Evolutionary conservation across 768 basidiomycete genomes (phyloP), one percentile per base, ranked within the genome.

Genomic region (Rhodocollybia butyracea): DNA sequence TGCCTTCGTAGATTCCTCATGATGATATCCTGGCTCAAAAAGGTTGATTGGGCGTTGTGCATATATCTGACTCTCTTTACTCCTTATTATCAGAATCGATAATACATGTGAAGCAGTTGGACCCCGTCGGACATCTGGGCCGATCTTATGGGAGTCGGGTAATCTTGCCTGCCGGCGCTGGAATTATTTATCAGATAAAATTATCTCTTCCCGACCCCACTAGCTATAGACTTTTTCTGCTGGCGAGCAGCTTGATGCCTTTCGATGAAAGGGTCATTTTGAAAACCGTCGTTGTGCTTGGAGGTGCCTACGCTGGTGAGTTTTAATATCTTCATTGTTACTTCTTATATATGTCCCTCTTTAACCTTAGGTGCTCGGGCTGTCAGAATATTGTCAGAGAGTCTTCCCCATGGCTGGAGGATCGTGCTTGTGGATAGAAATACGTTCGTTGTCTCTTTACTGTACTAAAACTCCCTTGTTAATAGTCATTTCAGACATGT

Each of bases 351-450:
- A 48, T 41, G 50, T 27, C 27, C 22, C 32, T 19, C 27, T 29
- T 60, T 50, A 40, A 51, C 46, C 58, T 39, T 54, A 82, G 82
- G 83, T 29, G 71, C 72, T 26, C 72, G 74, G 38, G 81, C 79
- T 0, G 77, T 80, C 3, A 76, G 77, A 54, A 41, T 80, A 17
- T 74, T 86, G 32, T 76, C 78, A 7, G 67, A 76, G 8, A 70
- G 69, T 12, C 64, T 85, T 17, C 82, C 83, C 4, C 66, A 70
- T 13, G 77, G 68, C 15, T 82, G 83, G 81, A 73, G 77, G 26
- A 71, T 87, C 24, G 70, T 85, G 3, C 65, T 85, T 12, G 72
- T 86, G 34, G 84, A 86, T 59, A 70, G 82, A 46, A 86, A 88
- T 63, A 79, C 77, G 77, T 83, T 66, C 57, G 78, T n/a, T n/a